Evolutionary conservation across 2,329 filamentous ascomycete genomes (phyloP).

Genomic region (Drechslerella dactyloides): DNA sequence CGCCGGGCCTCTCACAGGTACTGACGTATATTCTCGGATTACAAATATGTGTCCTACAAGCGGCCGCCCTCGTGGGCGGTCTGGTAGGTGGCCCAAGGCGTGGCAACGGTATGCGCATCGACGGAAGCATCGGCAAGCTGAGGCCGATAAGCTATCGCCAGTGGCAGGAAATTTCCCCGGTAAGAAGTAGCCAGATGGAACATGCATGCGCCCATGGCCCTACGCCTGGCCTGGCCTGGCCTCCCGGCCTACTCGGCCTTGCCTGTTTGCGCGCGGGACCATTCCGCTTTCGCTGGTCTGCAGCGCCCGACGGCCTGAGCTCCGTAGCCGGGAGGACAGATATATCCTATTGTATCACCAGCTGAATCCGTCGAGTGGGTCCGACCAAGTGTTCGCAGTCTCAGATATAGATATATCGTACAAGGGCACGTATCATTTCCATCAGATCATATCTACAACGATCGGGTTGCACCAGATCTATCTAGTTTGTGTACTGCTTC

Average conservation of each 20-base stretch:
- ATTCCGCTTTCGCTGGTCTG: constrained; percentile 39
- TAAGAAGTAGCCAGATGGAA: constrained; percentile 27
- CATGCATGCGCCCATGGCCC: constrained; percentile 27
- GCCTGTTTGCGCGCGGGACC: constrained; percentile 36
- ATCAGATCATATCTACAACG: neutral
- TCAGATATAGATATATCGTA: neutral
- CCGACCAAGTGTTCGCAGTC: neutral
- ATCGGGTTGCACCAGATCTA: neutral
- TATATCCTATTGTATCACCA: neutral
- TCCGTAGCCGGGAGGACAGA: constrained; percentile 34
- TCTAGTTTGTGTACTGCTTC: constrained; percentile 69
- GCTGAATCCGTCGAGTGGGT: neutral
- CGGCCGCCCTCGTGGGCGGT: too few relatives aligned
- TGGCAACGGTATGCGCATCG: neutral
- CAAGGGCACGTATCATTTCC: constrained; percentile 1
- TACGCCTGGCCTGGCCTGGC: neutral
- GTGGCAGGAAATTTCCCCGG: constrained; percentile 24
- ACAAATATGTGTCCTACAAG: too few relatives aligned
- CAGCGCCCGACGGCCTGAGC: constrained; percentile 27
- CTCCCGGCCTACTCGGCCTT: constrained; percentile 34
- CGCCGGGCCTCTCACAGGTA: neutral
- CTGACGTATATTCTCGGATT: too few relatives aligned
- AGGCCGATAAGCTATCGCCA: constrained; percentile 9
- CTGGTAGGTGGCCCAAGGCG: too few relatives aligned
- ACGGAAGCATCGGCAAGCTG: neutral